Evolutionary conservation across 148 eudicot species (phyloP).

Genomic region (Chenopodium album): DNA sequence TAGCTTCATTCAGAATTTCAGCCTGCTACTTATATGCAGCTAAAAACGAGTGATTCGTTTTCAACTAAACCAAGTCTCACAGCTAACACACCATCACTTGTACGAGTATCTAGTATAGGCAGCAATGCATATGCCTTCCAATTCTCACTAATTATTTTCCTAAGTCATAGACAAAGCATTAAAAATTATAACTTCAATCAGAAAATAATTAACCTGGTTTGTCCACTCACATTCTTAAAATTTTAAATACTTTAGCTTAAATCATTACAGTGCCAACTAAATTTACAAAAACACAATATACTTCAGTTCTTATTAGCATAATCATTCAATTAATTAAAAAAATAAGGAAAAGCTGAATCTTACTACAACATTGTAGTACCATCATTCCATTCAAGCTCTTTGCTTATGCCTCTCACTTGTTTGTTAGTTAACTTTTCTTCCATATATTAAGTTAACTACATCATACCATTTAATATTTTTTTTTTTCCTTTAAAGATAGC

Average conservation of each 20-base stretch:
- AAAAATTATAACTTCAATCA: not conserved
- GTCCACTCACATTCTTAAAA: not conserved
- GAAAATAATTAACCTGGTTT: not conserved
- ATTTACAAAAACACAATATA: too few relatives aligned
- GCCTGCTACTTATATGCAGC: slow-evolving; percentile 1
- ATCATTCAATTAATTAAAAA: not conserved
- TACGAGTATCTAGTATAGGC: too few relatives aligned
- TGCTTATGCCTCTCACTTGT: too few relatives aligned
- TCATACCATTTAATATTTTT: too few relatives aligned
- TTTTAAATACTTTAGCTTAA: too few relatives aligned
- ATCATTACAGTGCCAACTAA: not conserved
- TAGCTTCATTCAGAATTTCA: not conserved
- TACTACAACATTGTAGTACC: not conserved
- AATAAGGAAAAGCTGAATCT: not conserved
- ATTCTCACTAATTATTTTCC: not conserved
- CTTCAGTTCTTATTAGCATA: not conserved
- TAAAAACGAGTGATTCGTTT: not conserved
- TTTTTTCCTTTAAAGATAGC: too few relatives aligned
- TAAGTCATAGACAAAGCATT: not conserved
- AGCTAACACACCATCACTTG: not conserved
- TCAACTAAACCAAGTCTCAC: not conserved
- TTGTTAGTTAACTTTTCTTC: too few relatives aligned
- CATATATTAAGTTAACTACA: too few relatives aligned
- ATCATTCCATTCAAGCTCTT: too few relatives aligned
- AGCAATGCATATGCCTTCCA: not conserved